Base-by-base conservation (phyloP, 495 filamentous ascomycete genomes). In the Penicillium pulvis region DNA sequence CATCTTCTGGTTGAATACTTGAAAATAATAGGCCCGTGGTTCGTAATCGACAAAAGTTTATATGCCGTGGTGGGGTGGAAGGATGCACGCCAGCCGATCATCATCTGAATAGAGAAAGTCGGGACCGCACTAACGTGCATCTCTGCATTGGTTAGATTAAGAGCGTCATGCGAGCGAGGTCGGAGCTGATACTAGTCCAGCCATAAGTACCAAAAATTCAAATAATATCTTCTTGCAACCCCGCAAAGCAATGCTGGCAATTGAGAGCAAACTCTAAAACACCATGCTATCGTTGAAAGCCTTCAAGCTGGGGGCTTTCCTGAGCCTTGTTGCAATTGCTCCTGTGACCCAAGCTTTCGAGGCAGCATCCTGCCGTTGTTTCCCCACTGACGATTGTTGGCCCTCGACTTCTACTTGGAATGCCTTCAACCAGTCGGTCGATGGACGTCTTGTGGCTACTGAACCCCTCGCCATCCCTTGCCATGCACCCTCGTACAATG, bases 331-430 rank as follows among this genome's bases (percentile, higher is more conserved):
- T 26, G 44, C 33, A 23, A 49, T 39, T 56, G 19, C 23, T 19
- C 31, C 45, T 23, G 6, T 33, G 30, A 19, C 30, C 42, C 31
- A 16, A 2, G 54, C 44, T 24, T 56, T 19, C 2, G 45, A 42
- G 7, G 41, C 33, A 33, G 49, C 54, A 23, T 19, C 60, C 5
- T 75, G 72, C 53, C 62, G 62, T 11, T 73, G 68, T 48, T 62
- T 70, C 30, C 78, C 78, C 0, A 68, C 65, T 2, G 79, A 84
- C 45, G 16, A 55, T 14, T 73, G 73, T 61, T 84, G 81, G 81
- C 81, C 81, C 4, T 64, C 73, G 6, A 45, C 36, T 2, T 28
- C 56, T 1, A 60, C 64, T 12, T 84, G 81, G 81, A 39, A 60
- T 7, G 44, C 51, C 1, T 69, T 84, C 23, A 83, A 83, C 48